These are phyloP conservation scores for Polytolypa hystricis DNA, from an alignment of 2,329 filamentous ascomycete species.

Conservation along the genomic window DNA sequence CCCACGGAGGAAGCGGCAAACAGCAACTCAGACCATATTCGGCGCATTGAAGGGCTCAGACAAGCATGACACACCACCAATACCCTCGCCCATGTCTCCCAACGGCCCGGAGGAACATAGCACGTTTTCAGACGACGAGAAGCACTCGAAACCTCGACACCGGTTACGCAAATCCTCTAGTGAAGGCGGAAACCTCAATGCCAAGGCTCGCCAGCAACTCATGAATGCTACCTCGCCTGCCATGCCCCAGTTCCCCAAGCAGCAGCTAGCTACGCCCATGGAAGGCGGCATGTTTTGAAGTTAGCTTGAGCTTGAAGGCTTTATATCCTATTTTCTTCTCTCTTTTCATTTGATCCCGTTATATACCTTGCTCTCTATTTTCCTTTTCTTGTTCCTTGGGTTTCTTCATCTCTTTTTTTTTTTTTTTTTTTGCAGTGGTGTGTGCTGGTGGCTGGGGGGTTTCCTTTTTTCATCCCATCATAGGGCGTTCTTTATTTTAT, in stretches of 20 bases:
- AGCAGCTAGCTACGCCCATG: conserved; percentile 18
- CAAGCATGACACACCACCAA: conserved; percentile 19
- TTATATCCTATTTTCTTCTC: no score
- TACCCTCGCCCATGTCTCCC: conserved; percentile 11
- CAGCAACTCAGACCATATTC: conserved; percentile 31
- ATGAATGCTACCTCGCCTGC: conserved; percentile 21
- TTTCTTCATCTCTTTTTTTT: not conserved
- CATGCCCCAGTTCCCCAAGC: conserved; percentile 23
- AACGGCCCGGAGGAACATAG: conserved; percentile 27
- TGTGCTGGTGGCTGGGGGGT: no score
- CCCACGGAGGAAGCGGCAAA: conserved; percentile 44
- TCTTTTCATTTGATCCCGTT: conserved; percentile 10
- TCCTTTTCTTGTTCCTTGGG: conserved; percentile 5
- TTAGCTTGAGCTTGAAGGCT: no score
- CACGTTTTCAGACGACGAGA: conserved; percentile 35
- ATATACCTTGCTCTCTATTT: conserved; percentile 1
- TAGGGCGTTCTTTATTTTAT: conserved; percentile 3
- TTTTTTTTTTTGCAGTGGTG: no score
- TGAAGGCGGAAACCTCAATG: conserved; percentile 39
- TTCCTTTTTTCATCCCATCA: no score
- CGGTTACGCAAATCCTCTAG: conserved; percentile 39
- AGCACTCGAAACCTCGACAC: conserved; percentile 26
- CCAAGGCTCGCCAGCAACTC: conserved; percentile 32
- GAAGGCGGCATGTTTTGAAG: conserved; percentile 31
- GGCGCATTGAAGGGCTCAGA: conserved; percentile 27